A percentile compares a stretch with the other conserved stretches of the same genome.
Evolutionary conservation across 345 rosid species (phyloP).

Genomic region (Eucalyptus polybractea): DNA sequence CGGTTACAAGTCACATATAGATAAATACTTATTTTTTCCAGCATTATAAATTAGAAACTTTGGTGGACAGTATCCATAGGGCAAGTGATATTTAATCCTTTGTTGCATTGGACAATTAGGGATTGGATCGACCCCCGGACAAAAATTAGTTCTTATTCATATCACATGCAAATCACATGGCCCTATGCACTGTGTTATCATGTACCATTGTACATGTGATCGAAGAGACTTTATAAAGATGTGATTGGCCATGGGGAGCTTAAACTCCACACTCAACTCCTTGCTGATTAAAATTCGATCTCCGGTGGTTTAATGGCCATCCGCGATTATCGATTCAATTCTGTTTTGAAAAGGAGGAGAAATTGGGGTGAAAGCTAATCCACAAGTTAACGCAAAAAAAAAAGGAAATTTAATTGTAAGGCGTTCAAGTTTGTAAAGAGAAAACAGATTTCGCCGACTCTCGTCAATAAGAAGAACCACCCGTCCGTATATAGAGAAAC

Average conservation of each 20-base stretch:
- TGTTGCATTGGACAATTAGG: background rate
- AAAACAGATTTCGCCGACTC: background rate
- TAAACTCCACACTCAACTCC: background rate
- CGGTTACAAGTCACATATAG: background rate
- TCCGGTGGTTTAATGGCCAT: background rate
- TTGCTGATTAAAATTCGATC: no score
- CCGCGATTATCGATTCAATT: background rate
- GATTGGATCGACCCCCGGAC: background rate
- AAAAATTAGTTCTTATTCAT: background rate
- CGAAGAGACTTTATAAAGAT: background rate
- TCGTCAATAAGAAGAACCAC: background rate
- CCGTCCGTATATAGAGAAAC: background rate
- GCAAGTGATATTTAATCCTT: background rate
- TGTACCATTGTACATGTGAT: background rate
- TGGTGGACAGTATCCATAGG: background rate
- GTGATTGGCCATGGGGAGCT: background rate
- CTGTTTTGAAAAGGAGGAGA: background rate
- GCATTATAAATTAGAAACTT: background rate
- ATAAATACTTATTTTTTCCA: background rate
- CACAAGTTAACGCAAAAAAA: background rate
- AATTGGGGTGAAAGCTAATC: background rate
- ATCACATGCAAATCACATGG: background rate
- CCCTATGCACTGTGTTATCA: accelerated
- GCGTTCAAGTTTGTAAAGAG: no score
- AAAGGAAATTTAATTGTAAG: background rate